phyloP scores from a whole-genome alignment of 164 flowering plant species.

The Paratinospora sagittata region DNA sequence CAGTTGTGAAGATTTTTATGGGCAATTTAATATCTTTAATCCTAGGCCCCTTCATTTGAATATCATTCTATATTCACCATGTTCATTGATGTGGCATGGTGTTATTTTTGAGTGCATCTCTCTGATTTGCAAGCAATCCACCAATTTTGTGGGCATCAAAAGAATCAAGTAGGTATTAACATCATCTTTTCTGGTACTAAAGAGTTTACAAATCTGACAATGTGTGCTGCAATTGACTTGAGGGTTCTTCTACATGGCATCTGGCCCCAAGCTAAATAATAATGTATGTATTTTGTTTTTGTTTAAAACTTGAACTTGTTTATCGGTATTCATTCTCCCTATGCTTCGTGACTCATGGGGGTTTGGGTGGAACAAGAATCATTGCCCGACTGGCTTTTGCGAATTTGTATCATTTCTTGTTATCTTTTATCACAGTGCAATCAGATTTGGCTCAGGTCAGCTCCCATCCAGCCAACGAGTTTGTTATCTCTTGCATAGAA shows the following conservation, averaged over 20 bases:
- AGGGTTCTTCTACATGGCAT: slow-evolving; percentile 39
- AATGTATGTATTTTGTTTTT: slow-evolving; percentile 43
- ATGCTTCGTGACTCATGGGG: slow-evolving; percentile 39
- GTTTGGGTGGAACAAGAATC: slow-evolving; percentile 48
- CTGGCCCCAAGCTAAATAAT: slow-evolving; percentile 25
- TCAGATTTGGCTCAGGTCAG: slow-evolving; percentile 93
- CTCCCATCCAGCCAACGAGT: slow-evolving; percentile 50
- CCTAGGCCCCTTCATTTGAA: slow-evolving; percentile 12
- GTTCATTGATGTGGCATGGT: slow-evolving; percentile 31
- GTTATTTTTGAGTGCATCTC: slow-evolving; percentile 29
- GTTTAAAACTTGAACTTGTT: slow-evolving; percentile 24
- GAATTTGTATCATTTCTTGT: slow-evolving; percentile 38
- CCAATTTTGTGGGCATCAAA: slow-evolving; percentile 49
- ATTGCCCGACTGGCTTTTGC: slow-evolving; percentile 41
- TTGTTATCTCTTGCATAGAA: slow-evolving; percentile 36
- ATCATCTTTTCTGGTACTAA: slow-evolving; percentile 34
- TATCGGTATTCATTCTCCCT: slow-evolving; percentile 32
- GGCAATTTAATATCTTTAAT: slow-evolving; percentile 9
- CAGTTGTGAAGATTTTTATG: slow-evolving; percentile 11
- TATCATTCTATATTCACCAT: slow-evolving; percentile 22
- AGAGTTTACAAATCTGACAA: slow-evolving; percentile 38
- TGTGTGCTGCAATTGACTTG: slow-evolving; percentile 39
- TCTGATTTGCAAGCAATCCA: slow-evolving; percentile 47
- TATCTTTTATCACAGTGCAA: slow-evolving; percentile 50
- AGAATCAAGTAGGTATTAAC: slow-evolving; percentile 68